These are phyloP conservation scores for Mycena albidolilacea DNA, from an alignment of 768 basidiomycete genomes.

Conservation along the genomic window DNA sequence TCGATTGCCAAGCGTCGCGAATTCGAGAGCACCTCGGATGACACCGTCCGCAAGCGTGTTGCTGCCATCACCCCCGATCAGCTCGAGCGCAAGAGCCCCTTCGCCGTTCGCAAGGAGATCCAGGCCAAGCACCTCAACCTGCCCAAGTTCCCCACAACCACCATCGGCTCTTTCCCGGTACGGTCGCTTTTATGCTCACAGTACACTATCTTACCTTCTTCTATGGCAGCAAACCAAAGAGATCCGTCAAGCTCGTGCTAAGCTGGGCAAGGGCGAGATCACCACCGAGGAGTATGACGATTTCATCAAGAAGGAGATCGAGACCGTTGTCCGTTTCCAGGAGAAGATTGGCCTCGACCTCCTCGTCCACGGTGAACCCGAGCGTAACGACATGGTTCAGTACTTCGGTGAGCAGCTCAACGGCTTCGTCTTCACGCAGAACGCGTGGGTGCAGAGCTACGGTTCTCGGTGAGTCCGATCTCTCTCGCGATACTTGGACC, in stretches of 20 bases:
- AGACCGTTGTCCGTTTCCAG: conserved; percentile 95
- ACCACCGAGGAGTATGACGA: conserved; percentile 91
- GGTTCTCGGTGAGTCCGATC: conserved; percentile 85
- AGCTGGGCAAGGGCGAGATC: conserved; percentile 93
- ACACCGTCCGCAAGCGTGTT: conserved; percentile 95
- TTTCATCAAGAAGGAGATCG: conserved; percentile 98
- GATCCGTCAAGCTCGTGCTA: conserved; percentile 97
- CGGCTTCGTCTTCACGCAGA: conserved; percentile 98
- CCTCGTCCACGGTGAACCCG: conserved; percentile 98
- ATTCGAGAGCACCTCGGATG: conserved; percentile 95
- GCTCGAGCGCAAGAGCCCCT: conserved; percentile 91
- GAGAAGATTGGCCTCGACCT: conserved; percentile 97
- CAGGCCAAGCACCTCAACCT: conserved; percentile 92
- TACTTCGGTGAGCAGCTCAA: conserved; percentile 98
- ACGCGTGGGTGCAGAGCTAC: conserved; percentile 99
- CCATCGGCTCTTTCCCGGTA: conserved; percentile 98
- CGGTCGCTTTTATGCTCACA: conserved; percentile 41
- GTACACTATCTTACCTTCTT: neutral
- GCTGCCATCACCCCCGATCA: conserved; percentile 89
- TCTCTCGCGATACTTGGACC: conserved; percentile 2
- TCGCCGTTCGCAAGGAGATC: conserved; percentile 87
- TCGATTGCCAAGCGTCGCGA: conserved; percentile 96
- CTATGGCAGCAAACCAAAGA: conserved; percentile 92
- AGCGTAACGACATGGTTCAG: conserved; percentile 99
- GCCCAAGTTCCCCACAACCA: conserved; percentile 98